Base-by-base conservation (phyloP, 2,329 filamentous ascomycete genomes). In the Anthostomella pinea region DNA sequence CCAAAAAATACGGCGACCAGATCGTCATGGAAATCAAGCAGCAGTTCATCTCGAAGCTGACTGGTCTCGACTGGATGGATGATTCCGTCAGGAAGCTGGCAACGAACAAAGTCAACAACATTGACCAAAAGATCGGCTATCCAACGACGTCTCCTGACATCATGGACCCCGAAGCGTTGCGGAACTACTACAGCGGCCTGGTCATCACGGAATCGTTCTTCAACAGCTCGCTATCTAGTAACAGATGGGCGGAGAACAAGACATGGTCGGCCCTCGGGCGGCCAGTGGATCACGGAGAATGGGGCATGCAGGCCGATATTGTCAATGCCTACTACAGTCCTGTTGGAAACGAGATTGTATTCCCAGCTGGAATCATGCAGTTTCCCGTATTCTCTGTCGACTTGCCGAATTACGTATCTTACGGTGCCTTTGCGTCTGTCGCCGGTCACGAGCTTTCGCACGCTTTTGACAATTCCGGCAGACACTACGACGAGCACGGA, bases 11-110 rank as follows among this genome's bases (percentile, higher is more conserved):
- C 29, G 81, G 81, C 11, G 79, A 86, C 39, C 72, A 79, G 35
- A 80, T 89, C 47, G 75, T 87, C n/a, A 73, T 74, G 8, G 79
- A 85, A 46, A 82, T 88, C 55, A 85, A 84, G 58, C 67, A 73
- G 11, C 72, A 77, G 14, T 87, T 87, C 49, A 72, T 75, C 3
- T 55, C 37, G 58, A 68, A 33, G 70, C 69, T 28, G 54, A 66
- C 36, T 25, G 51, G 47, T n/a, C 49, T 61, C 68, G 49, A 78
- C 68, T 33, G 65, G 68, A 41, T 83, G 78, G 79, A 82, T 76
- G 77, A 75, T 69, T 45, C 62, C 66, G 77, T 81, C 18, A 70
- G 73, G 32, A 67, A 76, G 31, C 57, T 77, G 19, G 79, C 76
- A 2, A 73, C 77, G 27, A 63, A 78, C 48, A 83, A 83, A 48